Conservation (phyloP, 2,329 filamentous ascomycete genomes). For the Verticillium klebahnii region DNA sequence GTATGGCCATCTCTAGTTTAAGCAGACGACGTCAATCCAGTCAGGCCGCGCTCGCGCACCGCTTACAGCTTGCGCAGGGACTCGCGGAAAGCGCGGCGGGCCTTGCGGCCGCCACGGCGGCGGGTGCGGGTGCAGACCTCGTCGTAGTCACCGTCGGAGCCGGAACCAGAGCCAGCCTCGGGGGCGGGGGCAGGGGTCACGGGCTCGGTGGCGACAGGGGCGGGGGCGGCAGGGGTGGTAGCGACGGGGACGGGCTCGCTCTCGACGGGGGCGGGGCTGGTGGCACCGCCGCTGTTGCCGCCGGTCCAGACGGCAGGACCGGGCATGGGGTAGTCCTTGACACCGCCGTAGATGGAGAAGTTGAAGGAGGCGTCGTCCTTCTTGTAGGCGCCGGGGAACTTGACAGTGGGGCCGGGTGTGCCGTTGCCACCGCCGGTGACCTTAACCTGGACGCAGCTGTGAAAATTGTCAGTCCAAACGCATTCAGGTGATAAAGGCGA, state of each 20-base stretch:
- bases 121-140: not conserved
- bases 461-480: not conserved
- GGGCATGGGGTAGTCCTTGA: not conserved
- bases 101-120: not conserved
- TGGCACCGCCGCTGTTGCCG: not conserved
- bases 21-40: no score
- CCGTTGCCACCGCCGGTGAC: constrained; percentile 14
- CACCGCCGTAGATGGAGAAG: constrained; percentile 9
- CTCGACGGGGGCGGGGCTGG: not conserved
- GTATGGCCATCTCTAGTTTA: no score
- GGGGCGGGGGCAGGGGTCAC: not conserved
- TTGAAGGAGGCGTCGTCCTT: constrained; percentile 11
- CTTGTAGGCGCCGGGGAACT: constrained; percentile 17
- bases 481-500: not conserved
- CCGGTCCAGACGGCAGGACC: not conserved
- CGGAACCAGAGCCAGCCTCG: not conserved
- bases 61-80: not conserved
- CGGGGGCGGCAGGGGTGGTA: not conserved
- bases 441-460: constrained; percentile 16
- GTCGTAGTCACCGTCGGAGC: not conserved
- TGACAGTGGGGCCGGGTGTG: constrained; percentile 14
- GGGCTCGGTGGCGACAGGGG: not conserved
- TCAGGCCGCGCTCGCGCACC: no score
- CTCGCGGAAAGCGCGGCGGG: not conserved
- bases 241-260: not conserved